Base-by-base conservation (phyloP, 2,329 filamentous ascomycete species). In the Xylogone sp. region DNA sequence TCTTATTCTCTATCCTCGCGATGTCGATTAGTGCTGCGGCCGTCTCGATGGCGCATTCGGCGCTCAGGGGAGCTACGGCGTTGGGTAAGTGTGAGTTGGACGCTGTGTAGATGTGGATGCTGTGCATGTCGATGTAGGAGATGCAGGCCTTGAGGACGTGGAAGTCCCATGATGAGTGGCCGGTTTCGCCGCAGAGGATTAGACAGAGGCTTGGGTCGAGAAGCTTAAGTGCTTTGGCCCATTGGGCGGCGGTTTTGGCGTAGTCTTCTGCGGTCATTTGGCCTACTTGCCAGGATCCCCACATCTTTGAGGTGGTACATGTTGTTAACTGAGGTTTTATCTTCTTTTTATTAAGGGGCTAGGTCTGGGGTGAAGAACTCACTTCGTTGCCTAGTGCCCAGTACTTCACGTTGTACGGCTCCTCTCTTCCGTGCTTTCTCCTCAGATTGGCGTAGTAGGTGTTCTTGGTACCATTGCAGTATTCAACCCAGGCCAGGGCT, bases 371-470 rank as follows among this genome's bases (percentile, higher is more conserved):
- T 16, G 13, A 39, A 18, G 13, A 39, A 39, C 34, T 39, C 6
- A 75, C 75, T 59, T 84, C 81, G 68, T 92, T 92, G n/a, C 88
- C 88, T 27, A 92, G 78, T 1, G 86, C 87, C 88, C 88, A 92
- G 75, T 91, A 92, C 71, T 87, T 88, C 59, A 90, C 80, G 52
- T 84, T 83, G 71, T 91, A 91, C 7, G 88, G 88, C 69, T 88
- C 79, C 46, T 84, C 76, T 29, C 81, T 84, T 20, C 88, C 88
- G 68, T 92, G 85, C 59, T 84, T 75, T 13, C 88, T 79, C 20
- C 88, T 83, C 49, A 90, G 74, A 65, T 91, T 90, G 53, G 88
- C 88, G 66, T 89, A 92, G 74, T 91, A 79, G 16, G 86, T 91
- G 68, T 90, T 79, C 50, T 77, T 74, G 27, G 77, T 79, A 2